Conservation (phyloP, 164 flowering plant genomes). For the Magnolia sinica region DNA sequence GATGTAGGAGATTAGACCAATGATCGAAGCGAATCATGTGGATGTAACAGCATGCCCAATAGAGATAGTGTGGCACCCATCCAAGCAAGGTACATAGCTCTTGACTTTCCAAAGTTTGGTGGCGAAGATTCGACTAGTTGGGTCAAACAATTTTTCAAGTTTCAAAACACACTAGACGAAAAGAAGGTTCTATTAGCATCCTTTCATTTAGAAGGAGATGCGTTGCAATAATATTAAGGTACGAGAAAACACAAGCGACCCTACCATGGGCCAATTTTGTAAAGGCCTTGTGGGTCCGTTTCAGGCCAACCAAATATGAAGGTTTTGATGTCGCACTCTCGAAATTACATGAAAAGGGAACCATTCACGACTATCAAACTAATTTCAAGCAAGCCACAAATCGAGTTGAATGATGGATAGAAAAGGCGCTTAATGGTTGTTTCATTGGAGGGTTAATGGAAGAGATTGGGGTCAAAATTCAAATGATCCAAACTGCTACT, state of each 20-base stretch:
- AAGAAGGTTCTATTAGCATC: background rate
- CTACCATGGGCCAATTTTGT: too few relatives aligned
- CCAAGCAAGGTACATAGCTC: background rate
- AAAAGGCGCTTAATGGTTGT: too few relatives aligned
- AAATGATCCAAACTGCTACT: background rate
- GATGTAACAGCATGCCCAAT: background rate
- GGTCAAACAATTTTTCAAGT: background rate
- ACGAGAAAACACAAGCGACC: background rate
- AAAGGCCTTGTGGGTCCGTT: too few relatives aligned
- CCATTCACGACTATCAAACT: too few relatives aligned
- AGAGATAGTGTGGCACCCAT: background rate
- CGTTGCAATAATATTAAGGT: background rate
- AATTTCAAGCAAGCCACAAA: too few relatives aligned
- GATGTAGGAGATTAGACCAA: too few relatives aligned
- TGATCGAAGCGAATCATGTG: too few relatives aligned
- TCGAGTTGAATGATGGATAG: too few relatives aligned
- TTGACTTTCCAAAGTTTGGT: background rate
- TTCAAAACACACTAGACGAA: background rate
- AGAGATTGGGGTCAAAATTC: background rate
- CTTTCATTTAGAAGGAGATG: background rate
- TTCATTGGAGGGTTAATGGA: background rate
- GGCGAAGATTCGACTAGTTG: background rate
- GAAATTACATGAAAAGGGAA: too few relatives aligned
- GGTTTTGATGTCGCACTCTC: too few relatives aligned
- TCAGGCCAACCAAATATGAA: too few relatives aligned